Conservation (phyloP, 2,329 filamentous ascomycete species). For the Dothistroma pini region DNA sequence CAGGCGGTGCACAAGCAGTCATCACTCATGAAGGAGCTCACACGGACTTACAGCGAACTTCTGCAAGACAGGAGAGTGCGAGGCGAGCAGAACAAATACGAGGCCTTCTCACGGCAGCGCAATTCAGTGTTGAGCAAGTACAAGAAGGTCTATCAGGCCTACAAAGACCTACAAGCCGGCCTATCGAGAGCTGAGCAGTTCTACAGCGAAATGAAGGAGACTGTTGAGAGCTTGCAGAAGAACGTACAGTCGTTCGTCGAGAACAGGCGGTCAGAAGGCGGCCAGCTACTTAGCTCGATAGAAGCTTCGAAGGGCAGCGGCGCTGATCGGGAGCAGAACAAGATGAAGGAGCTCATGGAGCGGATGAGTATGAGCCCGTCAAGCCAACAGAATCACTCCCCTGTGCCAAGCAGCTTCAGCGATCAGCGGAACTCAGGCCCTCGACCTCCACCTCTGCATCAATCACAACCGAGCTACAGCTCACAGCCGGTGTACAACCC, state of each 20-base stretch:
- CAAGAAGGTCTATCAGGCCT: constrained; percentile 87
- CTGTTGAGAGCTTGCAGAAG: constrained; percentile 28
- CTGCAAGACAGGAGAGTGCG: constrained; percentile 92
- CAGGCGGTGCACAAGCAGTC: constrained; percentile 96
- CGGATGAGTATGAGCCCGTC: constrained; percentile 76
- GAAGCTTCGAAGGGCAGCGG: constrained; percentile 68
- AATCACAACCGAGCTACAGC: constrained; percentile 38
- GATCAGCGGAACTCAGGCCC: constrained; percentile 22
- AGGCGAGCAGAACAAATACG: constrained; percentile 93
- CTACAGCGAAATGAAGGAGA: constrained; percentile 72
- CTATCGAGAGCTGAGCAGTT: constrained; percentile 85
- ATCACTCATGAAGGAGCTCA: constrained; percentile 91
- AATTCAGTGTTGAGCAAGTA: constrained; percentile 80
- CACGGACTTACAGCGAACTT: constrained; percentile 77
- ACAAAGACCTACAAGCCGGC: constrained; percentile 82
- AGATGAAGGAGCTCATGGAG: constrained; percentile 87
- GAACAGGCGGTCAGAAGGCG: constrained; percentile 86
- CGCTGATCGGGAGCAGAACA: constrained; percentile 80
- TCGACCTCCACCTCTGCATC: constrained; percentile 43
- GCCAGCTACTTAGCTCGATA: constrained; percentile 82
- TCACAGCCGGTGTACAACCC: constrained; percentile 47
- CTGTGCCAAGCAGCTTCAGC: constrained; percentile 28
- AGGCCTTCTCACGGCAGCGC: constrained; percentile 77
- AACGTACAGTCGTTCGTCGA: constrained; percentile 89
- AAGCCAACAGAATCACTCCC: constrained; percentile 39